Conservation (phyloP, 305 asterid species). For the Solanum hybrid region DNA sequence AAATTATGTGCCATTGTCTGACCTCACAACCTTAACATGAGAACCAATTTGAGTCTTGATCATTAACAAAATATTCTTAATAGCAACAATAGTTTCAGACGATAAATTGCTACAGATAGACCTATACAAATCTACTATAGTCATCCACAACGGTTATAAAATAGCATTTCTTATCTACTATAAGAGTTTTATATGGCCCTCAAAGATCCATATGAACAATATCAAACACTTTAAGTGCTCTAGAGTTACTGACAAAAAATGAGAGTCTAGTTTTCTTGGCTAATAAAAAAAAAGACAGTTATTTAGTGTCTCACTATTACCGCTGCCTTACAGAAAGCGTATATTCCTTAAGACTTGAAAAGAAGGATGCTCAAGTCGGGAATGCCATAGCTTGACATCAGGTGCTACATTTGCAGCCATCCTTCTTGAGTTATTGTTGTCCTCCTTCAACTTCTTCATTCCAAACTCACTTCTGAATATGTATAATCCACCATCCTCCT, state of each 20-base stretch:
- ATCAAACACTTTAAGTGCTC: neutral
- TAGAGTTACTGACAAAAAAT: neutral
- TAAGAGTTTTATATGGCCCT: neutral
- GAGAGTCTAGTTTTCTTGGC: neutral
- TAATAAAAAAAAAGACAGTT: too few species aligned
- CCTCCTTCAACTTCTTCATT: neutral
- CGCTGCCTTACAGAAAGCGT: neutral
- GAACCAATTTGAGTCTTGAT: neutral
- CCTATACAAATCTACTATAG: neutral
- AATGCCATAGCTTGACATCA: neutral
- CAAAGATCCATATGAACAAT: neutral
- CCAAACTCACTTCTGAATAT: neutral
- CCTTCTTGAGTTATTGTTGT: neutral
- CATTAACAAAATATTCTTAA: too few species aligned
- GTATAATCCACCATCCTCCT: neutral
- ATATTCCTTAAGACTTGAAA: neutral
- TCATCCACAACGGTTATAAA: neutral
- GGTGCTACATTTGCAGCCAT: neutral
- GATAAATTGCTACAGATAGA: neutral
- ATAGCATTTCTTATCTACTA: neutral
- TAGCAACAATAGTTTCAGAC: neutral
- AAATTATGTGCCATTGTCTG: neutral
- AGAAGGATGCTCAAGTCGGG: neutral
- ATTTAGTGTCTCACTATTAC: neutral
- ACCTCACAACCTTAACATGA: neutral